Percentiles rank a stretch among this genome's conserved stretches.
Conservation (phyloP, 257 asterid species). For the Solanum bulbocastanum region DNA sequence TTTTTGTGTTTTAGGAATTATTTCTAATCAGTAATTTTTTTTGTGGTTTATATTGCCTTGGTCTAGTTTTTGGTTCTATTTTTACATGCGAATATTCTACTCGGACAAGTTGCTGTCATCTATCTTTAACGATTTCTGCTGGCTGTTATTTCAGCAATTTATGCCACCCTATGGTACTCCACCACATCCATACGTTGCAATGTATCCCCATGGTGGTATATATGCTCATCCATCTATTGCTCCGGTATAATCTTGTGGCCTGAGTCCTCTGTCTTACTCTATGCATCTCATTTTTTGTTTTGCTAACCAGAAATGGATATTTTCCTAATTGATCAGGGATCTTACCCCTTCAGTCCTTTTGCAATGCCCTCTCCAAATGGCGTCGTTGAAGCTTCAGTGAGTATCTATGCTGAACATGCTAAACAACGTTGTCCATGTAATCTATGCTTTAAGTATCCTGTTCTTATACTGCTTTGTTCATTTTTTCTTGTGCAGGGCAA, state of each 20-base stretch:
- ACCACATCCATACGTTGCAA: constrained; percentile 92
- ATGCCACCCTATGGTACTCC: constrained; percentile 97
- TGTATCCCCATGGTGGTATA: constrained; percentile 92
- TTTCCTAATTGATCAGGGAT: constrained; percentile 33
- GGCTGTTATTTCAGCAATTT: constrained; percentile 50
- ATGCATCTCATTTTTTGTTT: neutral
- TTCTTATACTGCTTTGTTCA: neutral
- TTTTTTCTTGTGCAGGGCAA: constrained; percentile 25
- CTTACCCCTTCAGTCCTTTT: constrained; percentile 94
- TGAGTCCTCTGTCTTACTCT: neutral
- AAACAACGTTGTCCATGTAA: neutral
- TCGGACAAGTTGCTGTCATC: neutral
- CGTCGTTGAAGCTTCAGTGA: constrained; percentile 68
- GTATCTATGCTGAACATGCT: constrained; percentile 13
- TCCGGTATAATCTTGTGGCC: constrained; percentile 41
- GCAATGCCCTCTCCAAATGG: constrained; percentile 90
- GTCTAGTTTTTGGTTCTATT: neutral
- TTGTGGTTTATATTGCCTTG: neutral
- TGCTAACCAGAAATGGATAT: neutral
- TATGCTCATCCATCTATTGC: constrained; percentile 94
- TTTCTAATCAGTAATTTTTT: neutral
- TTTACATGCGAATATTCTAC: neutral
- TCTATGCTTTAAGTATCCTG: neutral
- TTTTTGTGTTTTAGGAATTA: neutral
- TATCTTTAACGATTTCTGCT: neutral